Evolutionary conservation across 306 rosid genomes (phyloP), one percentile per base, ranked within the genome.

Genomic region (Corylus heterophylla): DNA sequence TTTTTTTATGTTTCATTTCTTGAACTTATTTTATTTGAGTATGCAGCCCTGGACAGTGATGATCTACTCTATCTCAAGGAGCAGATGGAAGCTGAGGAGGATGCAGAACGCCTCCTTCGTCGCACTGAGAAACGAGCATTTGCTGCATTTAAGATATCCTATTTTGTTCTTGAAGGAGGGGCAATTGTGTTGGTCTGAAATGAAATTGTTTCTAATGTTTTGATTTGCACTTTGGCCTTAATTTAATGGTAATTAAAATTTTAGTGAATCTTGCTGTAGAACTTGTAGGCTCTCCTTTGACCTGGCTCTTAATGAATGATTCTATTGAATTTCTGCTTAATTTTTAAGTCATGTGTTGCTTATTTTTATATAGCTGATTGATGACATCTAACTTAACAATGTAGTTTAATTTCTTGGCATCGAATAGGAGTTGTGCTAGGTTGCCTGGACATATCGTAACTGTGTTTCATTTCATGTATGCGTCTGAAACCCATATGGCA

Each of bases 61-160:
- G 98, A 95, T 84, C 90, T 95, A 51, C 92, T 95, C 78, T 95
- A 95, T 90, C 98, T 95, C 83, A 95, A 95, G 90, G 98, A 95
- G 90, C 98, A 95, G 84, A 92, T 95, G 98, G 98, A 95, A 88
- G 98, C 98, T 3, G 98, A 95, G 91, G 98, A 95, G 88, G 98
- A 95, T 85, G 98, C 98, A 48, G 98, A 95, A 31, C 97, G 97
- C 83, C 98, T 95, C 82, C 92, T 95, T 69, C 94, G 96, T 12
- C 97, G 98, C 69, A 92, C 98, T 52, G 98, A 95, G 86, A 95
- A 92, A 82, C 88, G 98, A 55, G 98, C 98, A 68, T 95, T 92
- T 89, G 98, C 98, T 64, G 98, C 97, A 55, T 95, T 95, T 82
- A 95, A 95, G 93, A 95, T 94, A 94, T 94, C 98, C 97, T 94